These are phyloP conservation scores for Phytophthora crassamura DNA, from an alignment of 352 stramenopile species.

Conservation along the genomic window DNA sequence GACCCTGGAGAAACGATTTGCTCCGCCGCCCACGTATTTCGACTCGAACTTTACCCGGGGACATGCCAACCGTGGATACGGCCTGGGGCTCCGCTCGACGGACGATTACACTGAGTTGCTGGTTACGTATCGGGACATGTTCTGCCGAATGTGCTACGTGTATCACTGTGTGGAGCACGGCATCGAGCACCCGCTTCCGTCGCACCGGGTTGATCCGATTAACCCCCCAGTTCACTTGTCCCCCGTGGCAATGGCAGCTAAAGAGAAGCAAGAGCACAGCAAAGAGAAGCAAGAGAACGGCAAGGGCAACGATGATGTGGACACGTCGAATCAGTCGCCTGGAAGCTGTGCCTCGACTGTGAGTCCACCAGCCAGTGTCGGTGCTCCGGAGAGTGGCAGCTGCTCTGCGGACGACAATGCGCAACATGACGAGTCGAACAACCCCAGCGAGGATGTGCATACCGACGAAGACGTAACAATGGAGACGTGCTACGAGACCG, in stretches of 20 bases:
- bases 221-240: conserved; percentile 61
- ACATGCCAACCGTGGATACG: conserved; percentile 37
- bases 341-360: conserved; percentile 23
- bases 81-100: conserved; percentile 59
- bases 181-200: conserved; percentile 77
- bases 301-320: conserved; percentile 1
- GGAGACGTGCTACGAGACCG: conserved; percentile 25
- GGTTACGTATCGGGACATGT: conserved; percentile 91
- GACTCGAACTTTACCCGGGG: conserved; percentile 66
- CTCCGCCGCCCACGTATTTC: conserved; percentile 65
- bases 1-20: conserved; percentile 49
- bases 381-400: conserved; percentile 17
- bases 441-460: conserved; percentile 13
- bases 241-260: conserved; percentile 36
- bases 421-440: conserved; percentile 9
- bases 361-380: conserved; percentile 11
- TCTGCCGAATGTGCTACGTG: conserved; percentile 93
- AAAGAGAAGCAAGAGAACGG: conserved; percentile 16
- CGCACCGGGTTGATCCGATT: conserved; percentile 62
- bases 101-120: conserved; percentile 75
- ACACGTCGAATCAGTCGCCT: conserved; percentile 12
- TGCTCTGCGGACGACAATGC: conserved; percentile 18
- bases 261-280: conserved; percentile 14
- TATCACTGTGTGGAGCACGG: conserved; percentile 94
- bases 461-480: conserved; percentile 23